These are phyloP conservation scores for Arabidopsis thaliana DNA, from an alignment of 345 rosid species.

Conservation along the genomic window TAIR10.1 NC_003074.8:674501-675000, in stretches of 20 bases:
- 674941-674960: constrained; percentile 60
- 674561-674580: constrained; percentile 41
- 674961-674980: constrained; percentile 72
- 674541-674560: constrained; percentile 37
- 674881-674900: constrained; percentile 80
- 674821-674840: constrained; percentile 87
- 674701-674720: not conserved
- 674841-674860: constrained; percentile 90
- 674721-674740: constrained; percentile 20
- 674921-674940: constrained; percentile 71
- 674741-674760: constrained; percentile 27
- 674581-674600: constrained; percentile 39
- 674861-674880: constrained; percentile 89
- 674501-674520: constrained; percentile 43
- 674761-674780: constrained; percentile 15
- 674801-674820: constrained; percentile 1
- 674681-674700: not conserved
- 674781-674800: constrained; percentile 29
- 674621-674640: constrained; percentile 33
- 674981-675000: constrained; percentile 89
- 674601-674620: constrained; percentile 37
- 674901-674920: constrained; percentile 70
- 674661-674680: constrained; percentile 12
- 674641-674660: constrained; percentile 34
- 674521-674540: constrained; percentile 42